Evolutionary conservation across 805 yeast species (phyloP), one percentile per base, ranked within the genome.

Genomic region (Wickerhamiella brachini): DNA sequence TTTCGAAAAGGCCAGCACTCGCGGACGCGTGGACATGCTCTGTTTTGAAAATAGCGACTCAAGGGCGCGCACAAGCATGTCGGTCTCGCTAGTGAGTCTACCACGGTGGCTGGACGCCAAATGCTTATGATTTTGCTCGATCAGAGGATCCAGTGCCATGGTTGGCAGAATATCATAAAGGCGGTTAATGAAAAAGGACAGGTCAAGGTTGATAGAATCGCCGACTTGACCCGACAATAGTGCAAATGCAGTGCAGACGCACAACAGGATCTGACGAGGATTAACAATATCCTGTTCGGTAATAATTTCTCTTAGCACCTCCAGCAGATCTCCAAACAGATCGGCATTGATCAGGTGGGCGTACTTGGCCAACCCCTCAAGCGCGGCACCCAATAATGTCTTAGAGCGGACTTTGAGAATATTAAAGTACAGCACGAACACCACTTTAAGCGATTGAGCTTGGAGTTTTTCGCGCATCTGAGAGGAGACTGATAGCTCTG

Each of bases 261-360:
- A 85, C 21, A 93, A 72, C 44, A 90, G 70, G 0, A 85, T 73
- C 55, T 87, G 88, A 56, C 96, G 78, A 15, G 67, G 65, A 45
- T 74, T 68, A 17, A 71, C 65, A 39, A 76, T 74, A 18, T 52
- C 49, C 71, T 72, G 42, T 61, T 63, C 85, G 12, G 61, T 59
- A 64, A 87, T 78, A 22, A 89, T 76, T 65, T 93, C 97, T 57
- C 89, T 75, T 65, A 93, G 73, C 7, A 89, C 95, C 63, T 83
- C 94, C 49, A 93, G 71, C 67, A 93, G 80, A 64, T 93, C 98
- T 23, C 97, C 97, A 58, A 93, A 75, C 45, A 93, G 71, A 57
- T 93, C 97, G 52, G 90, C 79, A 63, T 93, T 93, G 22, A 94
- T 88, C 80, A 89, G 81, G 60, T 83, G 93, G 2, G 97, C 95